phyloP scores from a whole-genome alignment of 352 stramenopile species.

The Phytopythium kandeliae region DNA sequence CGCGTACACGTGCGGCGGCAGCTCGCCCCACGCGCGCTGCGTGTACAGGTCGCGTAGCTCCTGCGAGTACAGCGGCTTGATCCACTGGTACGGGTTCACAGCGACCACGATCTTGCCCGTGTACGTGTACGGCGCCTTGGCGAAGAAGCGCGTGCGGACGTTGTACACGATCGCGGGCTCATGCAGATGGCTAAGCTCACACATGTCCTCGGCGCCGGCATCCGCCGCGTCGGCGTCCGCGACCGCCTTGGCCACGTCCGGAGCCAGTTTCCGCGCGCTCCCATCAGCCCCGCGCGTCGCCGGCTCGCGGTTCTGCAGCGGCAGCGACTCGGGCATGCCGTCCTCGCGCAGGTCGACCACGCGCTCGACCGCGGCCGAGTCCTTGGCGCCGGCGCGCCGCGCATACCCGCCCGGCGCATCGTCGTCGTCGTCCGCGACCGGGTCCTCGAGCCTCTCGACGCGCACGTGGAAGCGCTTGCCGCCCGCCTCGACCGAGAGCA shows the following conservation, averaged over 20 bases:
- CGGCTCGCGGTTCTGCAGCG: conserved; percentile 51
- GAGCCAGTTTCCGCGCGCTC: conserved; percentile 7
- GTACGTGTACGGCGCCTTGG: conserved; percentile 93
- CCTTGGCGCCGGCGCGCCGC: conserved; percentile 8
- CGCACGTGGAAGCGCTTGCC: conserved; percentile 69
- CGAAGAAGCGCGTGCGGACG: conserved; percentile 78
- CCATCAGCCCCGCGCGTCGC: conserved; percentile 1
- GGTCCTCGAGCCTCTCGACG: conserved; percentile 22
- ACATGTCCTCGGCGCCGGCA: conserved; percentile 81
- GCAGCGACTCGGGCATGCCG: conserved; percentile 70
- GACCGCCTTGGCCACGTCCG: conserved; percentile 13
- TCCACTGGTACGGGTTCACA: conserved; percentile 94
- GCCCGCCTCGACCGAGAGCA: conserved; percentile 50
- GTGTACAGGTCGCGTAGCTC: conserved; percentile 71
- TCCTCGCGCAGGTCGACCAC: conserved; percentile 64
- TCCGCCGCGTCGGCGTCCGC: conserved; percentile 20
- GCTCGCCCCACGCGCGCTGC: conserved; percentile 43
- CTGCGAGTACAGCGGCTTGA: conserved; percentile 83
- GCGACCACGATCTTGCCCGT: conserved; percentile 96
- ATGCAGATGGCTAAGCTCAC: conserved; percentile 80
- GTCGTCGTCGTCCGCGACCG: conserved; percentile 7
- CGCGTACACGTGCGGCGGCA: conserved; percentile 89
- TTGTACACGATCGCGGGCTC: conserved; percentile 93
- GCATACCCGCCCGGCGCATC: conserved; percentile 7
- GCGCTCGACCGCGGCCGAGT: conserved; percentile 36